phyloP scores from a whole-genome alignment of 2,329 filamentous ascomycete species.

The Pestalotiopsis sp. region DNA sequence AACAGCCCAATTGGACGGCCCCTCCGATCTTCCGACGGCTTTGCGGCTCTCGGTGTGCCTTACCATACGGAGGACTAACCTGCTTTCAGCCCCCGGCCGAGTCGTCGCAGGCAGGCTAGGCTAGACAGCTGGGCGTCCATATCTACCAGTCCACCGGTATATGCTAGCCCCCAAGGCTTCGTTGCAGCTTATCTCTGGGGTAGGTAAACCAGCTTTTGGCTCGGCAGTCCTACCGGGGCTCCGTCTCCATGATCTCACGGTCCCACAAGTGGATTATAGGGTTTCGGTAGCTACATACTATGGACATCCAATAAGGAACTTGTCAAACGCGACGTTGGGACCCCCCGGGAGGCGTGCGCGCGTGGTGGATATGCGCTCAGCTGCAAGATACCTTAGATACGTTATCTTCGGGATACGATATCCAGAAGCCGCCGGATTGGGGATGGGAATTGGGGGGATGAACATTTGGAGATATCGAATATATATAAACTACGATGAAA shows the following conservation, averaged over 20 bases:
- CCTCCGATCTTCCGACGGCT: conserved; percentile 12
- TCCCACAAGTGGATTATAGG: neutral
- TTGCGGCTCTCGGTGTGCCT: conserved; percentile 7
- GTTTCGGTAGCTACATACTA: neutral
- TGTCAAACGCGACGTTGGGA: neutral
- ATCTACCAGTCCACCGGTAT: neutral
- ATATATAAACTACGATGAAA: neutral
- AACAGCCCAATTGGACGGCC: neutral
- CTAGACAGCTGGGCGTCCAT: neutral
- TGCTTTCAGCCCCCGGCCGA: neutral
- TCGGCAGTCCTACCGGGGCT: neutral
- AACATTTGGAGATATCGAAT: neutral
- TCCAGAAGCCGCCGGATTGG: neutral
- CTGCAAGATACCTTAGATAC: conserved; percentile 4
- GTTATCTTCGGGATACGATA: conserved; percentile 9
- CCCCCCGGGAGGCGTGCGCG: neutral
- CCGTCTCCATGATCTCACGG: conserved; percentile 1
- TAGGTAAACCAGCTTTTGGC: neutral
- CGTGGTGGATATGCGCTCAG: neutral
- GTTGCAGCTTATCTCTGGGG: conserved; percentile 10
- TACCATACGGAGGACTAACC: neutral
- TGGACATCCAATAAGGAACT: neutral
- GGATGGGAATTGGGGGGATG: neutral
- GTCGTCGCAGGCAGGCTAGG: neutral
- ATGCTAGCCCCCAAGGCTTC: neutral